Evolutionary conservation across 129 eudicot genomes (phyloP).

Genomic region (Lactuca saligna): DNA sequence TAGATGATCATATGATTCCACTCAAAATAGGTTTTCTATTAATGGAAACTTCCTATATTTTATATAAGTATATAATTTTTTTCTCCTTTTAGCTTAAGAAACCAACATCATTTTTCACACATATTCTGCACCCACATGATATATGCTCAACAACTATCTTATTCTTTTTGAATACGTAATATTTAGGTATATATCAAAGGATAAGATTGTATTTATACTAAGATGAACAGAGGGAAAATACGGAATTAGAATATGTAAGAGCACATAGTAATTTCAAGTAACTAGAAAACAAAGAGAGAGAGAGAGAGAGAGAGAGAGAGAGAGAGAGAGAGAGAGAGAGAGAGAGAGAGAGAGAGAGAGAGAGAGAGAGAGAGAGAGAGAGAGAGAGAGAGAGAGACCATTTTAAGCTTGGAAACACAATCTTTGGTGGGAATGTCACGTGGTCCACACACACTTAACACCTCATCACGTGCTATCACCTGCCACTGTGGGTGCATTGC

Average conservation of each 20-base stretch:
- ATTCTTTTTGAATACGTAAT: no score
- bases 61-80: not conserved
- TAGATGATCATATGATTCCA: not conserved
- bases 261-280: not conserved
- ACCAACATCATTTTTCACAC: no score
- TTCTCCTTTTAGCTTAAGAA: not conserved
- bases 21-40: not conserved
- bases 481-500: conserved; percentile 99
- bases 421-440: conserved; percentile 84
- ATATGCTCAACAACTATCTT: not conserved
- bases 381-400: conserved; percentile 35
- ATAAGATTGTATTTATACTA: no score
- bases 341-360: conserved; percentile 19
- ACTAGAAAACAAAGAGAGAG: conserved; percentile 1
- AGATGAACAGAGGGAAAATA: not conserved
- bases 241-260: not conserved
- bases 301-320: not conserved
- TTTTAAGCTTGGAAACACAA: conserved; percentile 78
- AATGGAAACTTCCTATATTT: not conserved
- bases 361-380: not conserved
- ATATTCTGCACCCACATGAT: not conserved
- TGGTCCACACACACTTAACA: conserved; percentile 72
- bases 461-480: conserved; percentile 90
- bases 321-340: conserved; percentile 14
- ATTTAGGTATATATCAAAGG: no score